Evolutionary conservation across 768 basidiomycete genomes (phyloP).

Genomic region (Pulveroboletus sp.): DNA sequence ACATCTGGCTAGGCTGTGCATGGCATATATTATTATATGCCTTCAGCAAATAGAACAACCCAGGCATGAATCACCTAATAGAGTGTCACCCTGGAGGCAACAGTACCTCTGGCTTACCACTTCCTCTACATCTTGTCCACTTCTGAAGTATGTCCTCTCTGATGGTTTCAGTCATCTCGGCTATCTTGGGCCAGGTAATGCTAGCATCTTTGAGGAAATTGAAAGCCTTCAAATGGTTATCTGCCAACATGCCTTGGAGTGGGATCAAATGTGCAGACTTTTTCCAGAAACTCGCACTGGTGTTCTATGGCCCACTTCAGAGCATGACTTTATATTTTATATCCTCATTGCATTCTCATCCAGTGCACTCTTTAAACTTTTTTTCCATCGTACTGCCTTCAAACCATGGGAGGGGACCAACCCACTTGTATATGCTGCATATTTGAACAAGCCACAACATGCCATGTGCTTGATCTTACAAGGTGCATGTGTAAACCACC

Average conservation of each 20-base stretch:
- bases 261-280: not conserved
- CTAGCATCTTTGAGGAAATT: slow-evolving; percentile 1
- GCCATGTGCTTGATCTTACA: not conserved
- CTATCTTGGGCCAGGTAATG: not conserved
- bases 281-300: not conserved
- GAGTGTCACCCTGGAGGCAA: not conserved
- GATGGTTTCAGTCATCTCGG: slow-evolving; percentile 8
- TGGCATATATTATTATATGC: slow-evolving; percentile 5
- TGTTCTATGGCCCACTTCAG: slow-evolving; percentile 1
- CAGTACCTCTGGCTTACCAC: not conserved
- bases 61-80: not conserved
- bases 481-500: not conserved
- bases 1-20: slow-evolving; percentile 6
- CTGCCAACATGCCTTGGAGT: not conserved
- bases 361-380: not conserved
- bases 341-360: slow-evolving; percentile 5
- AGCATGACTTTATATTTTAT: slow-evolving; percentile 4
- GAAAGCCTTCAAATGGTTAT: not conserved
- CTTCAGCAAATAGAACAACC: slow-evolving; percentile 6
- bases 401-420: not conserved
- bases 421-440: slow-evolving; percentile 6
- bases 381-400: not conserved
- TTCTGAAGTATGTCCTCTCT: slow-evolving; percentile 11
- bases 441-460: not conserved
- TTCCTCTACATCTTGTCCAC: not conserved